These are phyloP conservation scores for Epichloe hybrida DNA, from an alignment of 2,329 filamentous ascomycete genomes.

Conservation along the genomic window DNA sequence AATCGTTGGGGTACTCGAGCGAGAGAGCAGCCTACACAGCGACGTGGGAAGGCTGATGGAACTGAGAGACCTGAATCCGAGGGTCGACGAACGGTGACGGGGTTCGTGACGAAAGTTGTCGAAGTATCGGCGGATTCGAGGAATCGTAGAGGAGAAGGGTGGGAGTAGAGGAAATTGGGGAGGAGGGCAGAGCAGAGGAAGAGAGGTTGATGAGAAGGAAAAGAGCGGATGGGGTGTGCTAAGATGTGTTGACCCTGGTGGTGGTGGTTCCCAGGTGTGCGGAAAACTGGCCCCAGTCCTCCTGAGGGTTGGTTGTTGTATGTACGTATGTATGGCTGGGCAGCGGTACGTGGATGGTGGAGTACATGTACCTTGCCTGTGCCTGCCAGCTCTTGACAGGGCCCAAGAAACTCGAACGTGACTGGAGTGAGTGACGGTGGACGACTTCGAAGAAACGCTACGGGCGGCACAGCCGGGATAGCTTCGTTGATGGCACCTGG, in stretches of 20 bases:
- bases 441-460: conserved; percentile 4
- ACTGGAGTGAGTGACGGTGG: conserved; percentile 3
- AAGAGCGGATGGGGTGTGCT: not conserved
- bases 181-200: conserved; percentile 4
- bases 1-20: conserved; percentile 1
- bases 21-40: conserved; percentile 14
- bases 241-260: not conserved
- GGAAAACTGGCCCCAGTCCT: not conserved
- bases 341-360: not conserved
- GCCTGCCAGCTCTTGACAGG: not conserved
- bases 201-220: conserved; percentile 5
- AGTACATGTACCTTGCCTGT: not conserved
- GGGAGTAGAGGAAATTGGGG: conserved; percentile 9
- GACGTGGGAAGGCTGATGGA: conserved; percentile 13
- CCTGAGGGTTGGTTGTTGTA: not conserved
- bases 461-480: conserved; percentile 11
- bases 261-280: conserved; percentile 1
- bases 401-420: not conserved
- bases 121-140: conserved; percentile 24
- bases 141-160: conserved; percentile 16
- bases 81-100: conserved; percentile 12
- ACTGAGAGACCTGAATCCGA: conserved; percentile 17
- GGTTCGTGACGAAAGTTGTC: conserved; percentile 22
- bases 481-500: not conserved
- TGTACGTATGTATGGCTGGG: too few species aligned